Percentiles rank a stretch among this genome's conserved stretches.
Evolutionary conservation across 2,329 filamentous ascomycete genomes (phyloP).

Genomic region (Myrmaecium sp.): DNA sequence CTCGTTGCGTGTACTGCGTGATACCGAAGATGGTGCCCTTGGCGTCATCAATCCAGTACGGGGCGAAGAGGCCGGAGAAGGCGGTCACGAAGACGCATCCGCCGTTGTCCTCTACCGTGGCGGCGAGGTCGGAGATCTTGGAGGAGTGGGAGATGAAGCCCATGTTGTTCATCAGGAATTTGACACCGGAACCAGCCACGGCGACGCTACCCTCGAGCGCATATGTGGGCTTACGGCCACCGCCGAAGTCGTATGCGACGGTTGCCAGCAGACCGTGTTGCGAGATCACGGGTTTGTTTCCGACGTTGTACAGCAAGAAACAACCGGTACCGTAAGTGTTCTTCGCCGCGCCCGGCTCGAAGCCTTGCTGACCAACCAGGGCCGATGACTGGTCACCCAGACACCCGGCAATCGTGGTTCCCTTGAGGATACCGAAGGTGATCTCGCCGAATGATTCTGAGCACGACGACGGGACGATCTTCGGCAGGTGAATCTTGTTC

Average conservation of each 20-base stretch:
- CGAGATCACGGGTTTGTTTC: constrained; percentile 69
- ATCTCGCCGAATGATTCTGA: constrained; percentile 54
- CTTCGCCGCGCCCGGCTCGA: constrained; percentile 67
- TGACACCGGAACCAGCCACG: constrained; percentile 65
- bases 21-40: constrained; percentile 79
- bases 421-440: constrained; percentile 46
- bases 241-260: constrained; percentile 69
- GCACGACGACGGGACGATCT: constrained; percentile 69
- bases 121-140: constrained; percentile 48
- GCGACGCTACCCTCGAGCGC: constrained; percentile 73
- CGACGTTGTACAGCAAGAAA: constrained; percentile 80
- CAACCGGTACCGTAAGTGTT: constrained; percentile 86
- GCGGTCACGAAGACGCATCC: constrained; percentile 77
- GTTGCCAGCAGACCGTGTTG: constrained; percentile 71
- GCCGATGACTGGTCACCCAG: constrained; percentile 77
- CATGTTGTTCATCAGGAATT: constrained; percentile 48
- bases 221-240: constrained; percentile 50
- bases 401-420: constrained; percentile 63
- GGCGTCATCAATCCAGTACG: constrained; percentile 89
- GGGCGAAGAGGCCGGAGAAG: constrained; percentile 79
- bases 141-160: constrained; percentile 43
- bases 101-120: constrained; percentile 55
- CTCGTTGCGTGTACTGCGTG: constrained; percentile 68
- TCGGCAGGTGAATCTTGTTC: constrained; percentile 58
- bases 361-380: constrained; percentile 71